A percentile compares a stretch with the other conserved stretches of the same genome.
phyloP scores from a whole-genome alignment of 306 rosid species.

The Corylus heterophylla region DNA sequence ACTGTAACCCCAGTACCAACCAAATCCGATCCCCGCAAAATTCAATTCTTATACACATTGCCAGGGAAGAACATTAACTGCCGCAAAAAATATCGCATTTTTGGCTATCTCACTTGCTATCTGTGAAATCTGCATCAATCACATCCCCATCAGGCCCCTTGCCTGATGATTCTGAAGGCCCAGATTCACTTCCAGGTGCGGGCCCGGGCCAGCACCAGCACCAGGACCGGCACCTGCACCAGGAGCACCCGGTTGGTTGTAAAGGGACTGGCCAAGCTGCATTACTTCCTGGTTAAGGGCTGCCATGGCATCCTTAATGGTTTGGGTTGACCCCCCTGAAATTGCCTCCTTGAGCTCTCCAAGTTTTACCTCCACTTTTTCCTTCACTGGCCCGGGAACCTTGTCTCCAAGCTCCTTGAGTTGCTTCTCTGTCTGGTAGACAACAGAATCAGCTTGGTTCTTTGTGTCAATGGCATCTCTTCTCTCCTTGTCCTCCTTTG shows the following conservation, averaged over 20 bases:
- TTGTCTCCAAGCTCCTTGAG: slow-evolving; percentile 90
- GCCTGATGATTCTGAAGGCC: slow-evolving; percentile 63
- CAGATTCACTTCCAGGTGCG: slow-evolving; percentile 63
- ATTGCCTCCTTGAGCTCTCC: slow-evolving; percentile 85
- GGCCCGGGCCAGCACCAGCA: slow-evolving; percentile 45
- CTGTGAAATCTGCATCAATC: slow-evolving; percentile 87
- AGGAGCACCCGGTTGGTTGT: slow-evolving; percentile 82
- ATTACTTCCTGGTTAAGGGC: slow-evolving; percentile 94
- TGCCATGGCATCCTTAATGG: slow-evolving; percentile 82
- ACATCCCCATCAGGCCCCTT: slow-evolving; percentile 85
- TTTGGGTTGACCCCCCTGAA: slow-evolving; percentile 71
- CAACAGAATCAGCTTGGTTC: slow-evolving; percentile 94
- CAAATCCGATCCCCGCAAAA: not conserved
- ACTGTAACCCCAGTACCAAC: not conserved
- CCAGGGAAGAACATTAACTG: not conserved
- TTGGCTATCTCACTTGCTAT: slow-evolving; percentile 51
- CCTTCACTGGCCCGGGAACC: slow-evolving; percentile 87
- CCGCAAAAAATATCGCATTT: not conserved
- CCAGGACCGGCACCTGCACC: slow-evolving; percentile 49
- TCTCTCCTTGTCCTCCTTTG: slow-evolving; percentile 89
- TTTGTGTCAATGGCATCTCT: slow-evolving; percentile 88
- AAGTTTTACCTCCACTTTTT: slow-evolving; percentile 83
- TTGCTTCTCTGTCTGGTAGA: slow-evolving; percentile 94
- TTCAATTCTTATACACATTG: not conserved
- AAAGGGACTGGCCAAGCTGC: slow-evolving; percentile 92